Base-by-base conservation (phyloP, 2,329 filamentous ascomycete genomes). In the Curvularia eragrostidis region DNA sequence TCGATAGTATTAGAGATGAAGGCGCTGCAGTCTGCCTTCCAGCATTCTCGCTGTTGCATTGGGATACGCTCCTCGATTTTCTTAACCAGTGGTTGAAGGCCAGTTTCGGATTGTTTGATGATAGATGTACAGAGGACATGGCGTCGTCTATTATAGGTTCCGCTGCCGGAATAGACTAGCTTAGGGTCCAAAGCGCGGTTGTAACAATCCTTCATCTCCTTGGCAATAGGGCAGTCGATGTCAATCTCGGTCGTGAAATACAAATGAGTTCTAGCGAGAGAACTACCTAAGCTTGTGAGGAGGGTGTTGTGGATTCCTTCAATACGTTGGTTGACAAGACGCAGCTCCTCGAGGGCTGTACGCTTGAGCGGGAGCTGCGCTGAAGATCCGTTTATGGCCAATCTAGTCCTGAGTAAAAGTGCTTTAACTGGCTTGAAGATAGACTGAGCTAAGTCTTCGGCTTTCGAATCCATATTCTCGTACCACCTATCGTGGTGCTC, bases 231-330 rank as follows among this genome's bases (percentile, higher is more conserved):
- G 13, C 57, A 58, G 6, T 44, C 13, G 13, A 59, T 55, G 36
- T 62, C 59, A 2, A 52, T 54, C 32, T 62, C 63, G 0, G 52
- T 64, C 4, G 52, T 54, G 42, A 55, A 64, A 2, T 46, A 26
- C 4, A 62, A 8, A 28, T 52, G 30, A 5, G 32, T 59, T 3
- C 52, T 48, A 13, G 32, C 26, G 18, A 65, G 49, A 13, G 38
- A 55, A 19, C 18, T 23, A 3, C 21, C 5, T 0, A 65, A 54
- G 2, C 42, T 15, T 12, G 24, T 19, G 15, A 10, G 4, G 2
- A 59, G 6, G 7, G 34, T 54, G 13, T 52, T 36, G 15, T 46
- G 32, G 3, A 43, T 44, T 30, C n/a, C 15, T 1, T 42, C 19
- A 5, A 59, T 43, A 1, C 30, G 38, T 18, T 21, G 8, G 12